Evolutionary conservation across 192 early-diverging fungal species (phyloP), one percentile per base, ranked within the genome.

Genomic region (Kickxella alabastrina): DNA sequence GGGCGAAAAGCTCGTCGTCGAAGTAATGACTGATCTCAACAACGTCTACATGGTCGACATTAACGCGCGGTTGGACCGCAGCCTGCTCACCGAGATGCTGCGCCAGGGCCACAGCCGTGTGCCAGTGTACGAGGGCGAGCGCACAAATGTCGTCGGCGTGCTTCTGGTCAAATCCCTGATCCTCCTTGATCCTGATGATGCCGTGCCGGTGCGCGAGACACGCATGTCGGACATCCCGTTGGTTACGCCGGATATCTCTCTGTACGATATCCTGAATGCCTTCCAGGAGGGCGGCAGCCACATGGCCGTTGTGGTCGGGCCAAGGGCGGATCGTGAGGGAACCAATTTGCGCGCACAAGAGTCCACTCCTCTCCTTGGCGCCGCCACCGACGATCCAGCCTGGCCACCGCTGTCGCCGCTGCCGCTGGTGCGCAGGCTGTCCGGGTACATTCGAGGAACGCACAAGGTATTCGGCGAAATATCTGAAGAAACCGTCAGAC

Each of bases 261-360:
- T 80, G 12, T 76, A 86, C 38, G 88, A 90, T 36, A 88, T 90
- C 29, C 68, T 90, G 38, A 90, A 90, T 64, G 85, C 85, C 38
- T 90, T 90, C 70, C 88, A 90, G 49, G 86, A 87, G 53, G 88
- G 88, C 17, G 79, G 85, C 48, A 86, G 85, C 44, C 88, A 90
- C 45, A 83, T 90, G 86, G 88, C 86, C 5, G 72, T 86, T 27
- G 84, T 87, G 15, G 53, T 69, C 45, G 77, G 69, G 14, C 52
- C 60, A 22, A n/a, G n/a, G n/a, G n/a, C n/a, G n/a, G n/a, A n/a
- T n/a, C n/a, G n/a, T n/a, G n/a, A n/a, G n/a, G n/a, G n/a, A n/a
- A n/a, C n/a, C n/a, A n/a, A n/a, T n/a, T n/a, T n/a, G n/a, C n/a
- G n/a, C n/a, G n/a, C n/a, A n/a, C n/a, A n/a, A n/a, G n/a, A n/a